Conservation (phyloP, 139 green algal genomes). For the Ettlia oleoabundans region DNA sequence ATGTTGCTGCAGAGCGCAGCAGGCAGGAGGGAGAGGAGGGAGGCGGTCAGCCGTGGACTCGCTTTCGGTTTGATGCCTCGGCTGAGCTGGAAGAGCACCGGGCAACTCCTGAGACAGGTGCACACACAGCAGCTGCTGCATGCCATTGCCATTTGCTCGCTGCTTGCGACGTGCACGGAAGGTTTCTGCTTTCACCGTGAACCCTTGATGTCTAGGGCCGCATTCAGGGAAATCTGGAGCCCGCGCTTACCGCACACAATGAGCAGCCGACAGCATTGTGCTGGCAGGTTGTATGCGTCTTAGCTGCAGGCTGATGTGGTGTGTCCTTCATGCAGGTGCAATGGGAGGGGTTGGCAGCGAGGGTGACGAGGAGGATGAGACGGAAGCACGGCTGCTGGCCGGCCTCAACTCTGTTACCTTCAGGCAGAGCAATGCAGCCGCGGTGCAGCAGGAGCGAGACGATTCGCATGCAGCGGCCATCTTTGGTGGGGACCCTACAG, state of each 20-base stretch:
- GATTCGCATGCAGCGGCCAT: slow-evolving; percentile 14
- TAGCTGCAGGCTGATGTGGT: too few species aligned
- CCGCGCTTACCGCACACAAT: too few species aligned
- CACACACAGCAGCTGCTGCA: too few species aligned
- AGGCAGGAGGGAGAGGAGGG: neutral
- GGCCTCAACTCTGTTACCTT: neutral
- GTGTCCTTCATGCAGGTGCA: slow-evolving; percentile 13
- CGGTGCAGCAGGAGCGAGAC: slow-evolving; percentile 20
- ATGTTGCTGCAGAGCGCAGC: neutral
- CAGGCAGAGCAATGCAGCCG: slow-evolving; percentile 18
- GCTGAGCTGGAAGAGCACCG: slow-evolving; percentile 22
- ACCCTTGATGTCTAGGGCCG: too few species aligned
- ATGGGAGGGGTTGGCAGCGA: neutral
- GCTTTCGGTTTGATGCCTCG: neutral
- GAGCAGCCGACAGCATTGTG: too few species aligned
- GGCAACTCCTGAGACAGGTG: neutral
- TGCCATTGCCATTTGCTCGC: too few species aligned
- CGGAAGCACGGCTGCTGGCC: neutral
- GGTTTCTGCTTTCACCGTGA: too few species aligned
- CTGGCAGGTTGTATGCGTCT: too few species aligned
- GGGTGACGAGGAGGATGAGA: neutral
- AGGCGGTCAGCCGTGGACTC: slow-evolving; percentile 1
- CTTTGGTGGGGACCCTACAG: slow-evolving; percentile 3
- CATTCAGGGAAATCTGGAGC: too few species aligned
- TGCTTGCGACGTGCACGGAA: too few species aligned